A percentile compares a stretch with the other conserved stretches of the same genome.
Conservation (phyloP, 1,284 basidiomycete species). For the Ustilago crameri region DNA sequence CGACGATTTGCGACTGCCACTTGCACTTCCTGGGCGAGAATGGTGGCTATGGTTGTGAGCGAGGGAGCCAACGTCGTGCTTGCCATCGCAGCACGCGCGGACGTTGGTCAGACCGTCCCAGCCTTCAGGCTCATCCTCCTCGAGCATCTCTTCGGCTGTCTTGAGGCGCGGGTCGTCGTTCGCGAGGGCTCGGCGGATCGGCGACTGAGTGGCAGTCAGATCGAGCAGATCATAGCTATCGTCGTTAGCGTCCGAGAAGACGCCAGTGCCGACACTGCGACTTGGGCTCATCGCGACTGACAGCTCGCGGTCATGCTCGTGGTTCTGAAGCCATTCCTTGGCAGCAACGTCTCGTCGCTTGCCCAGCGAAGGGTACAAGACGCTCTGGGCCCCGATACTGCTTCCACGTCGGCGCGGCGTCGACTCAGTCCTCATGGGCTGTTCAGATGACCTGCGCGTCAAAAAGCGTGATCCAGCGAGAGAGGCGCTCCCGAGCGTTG, state of each 20-base stretch:
- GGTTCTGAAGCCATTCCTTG: constrained; percentile 77
- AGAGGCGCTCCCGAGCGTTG: constrained; percentile 35
- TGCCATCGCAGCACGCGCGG: constrained; percentile 86
- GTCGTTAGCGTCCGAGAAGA: constrained; percentile 27
- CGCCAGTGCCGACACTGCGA: constrained; percentile 22
- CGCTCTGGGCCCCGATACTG: constrained; percentile 73
- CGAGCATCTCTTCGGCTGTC: constrained; percentile 69
- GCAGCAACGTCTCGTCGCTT: constrained; percentile 89
- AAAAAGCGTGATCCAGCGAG: constrained; percentile 57
- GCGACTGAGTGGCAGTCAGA: constrained; percentile 42
- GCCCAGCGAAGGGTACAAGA: constrained; percentile 70
- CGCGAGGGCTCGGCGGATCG: constrained; percentile 33
- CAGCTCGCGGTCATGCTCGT: constrained; percentile 49
- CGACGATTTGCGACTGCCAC: constrained; percentile 29
- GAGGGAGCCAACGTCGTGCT: constrained; percentile 74
- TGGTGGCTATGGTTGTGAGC: constrained; percentile 48
- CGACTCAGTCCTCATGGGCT: constrained; percentile 68
- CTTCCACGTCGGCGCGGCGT: constrained; percentile 79
- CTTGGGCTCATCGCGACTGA: constrained; percentile 39
- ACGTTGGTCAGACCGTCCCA: constrained; percentile 85
- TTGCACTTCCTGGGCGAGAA: constrained; percentile 8
- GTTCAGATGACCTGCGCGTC: constrained; percentile 62
- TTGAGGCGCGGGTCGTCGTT: constrained; percentile 51
- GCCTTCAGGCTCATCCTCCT: constrained; percentile 80
- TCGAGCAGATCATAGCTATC: constrained; percentile 46